A percentile compares a stretch with the other conserved stretches of the same genome.
Evolutionary conservation across 1,139 yeast species (phyloP).

Genomic region (Pichia sp.): DNA sequence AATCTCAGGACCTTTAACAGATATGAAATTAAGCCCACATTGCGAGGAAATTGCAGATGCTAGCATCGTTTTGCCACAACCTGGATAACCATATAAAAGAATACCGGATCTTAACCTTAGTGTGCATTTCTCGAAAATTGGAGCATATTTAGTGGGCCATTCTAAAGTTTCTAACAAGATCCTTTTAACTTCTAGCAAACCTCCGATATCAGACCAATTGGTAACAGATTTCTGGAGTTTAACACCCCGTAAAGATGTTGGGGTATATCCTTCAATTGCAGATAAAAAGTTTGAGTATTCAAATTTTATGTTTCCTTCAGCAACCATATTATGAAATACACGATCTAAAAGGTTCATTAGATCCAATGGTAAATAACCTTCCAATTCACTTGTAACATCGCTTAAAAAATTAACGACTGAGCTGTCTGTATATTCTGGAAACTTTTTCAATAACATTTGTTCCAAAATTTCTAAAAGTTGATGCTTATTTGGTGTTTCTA

Average conservation of each 20-base stretch:
- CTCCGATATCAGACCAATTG: constrained; percentile 88
- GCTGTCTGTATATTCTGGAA: constrained; percentile 27
- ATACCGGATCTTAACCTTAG: constrained; percentile 84
- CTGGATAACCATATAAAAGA: constrained; percentile 90
- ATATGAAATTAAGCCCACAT: constrained; percentile 89
- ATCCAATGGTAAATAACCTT: constrained; percentile 86
- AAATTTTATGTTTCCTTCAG: constrained; percentile 27
- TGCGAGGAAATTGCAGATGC: constrained; percentile 95
- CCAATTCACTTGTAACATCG: constrained; percentile 75
- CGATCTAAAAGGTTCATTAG: constrained; percentile 67
- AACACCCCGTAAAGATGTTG: constrained; percentile 81
- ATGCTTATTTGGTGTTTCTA: constrained; percentile 66
- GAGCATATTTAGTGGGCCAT: constrained; percentile 97
- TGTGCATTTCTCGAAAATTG: constrained; percentile 85
- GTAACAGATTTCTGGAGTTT: constrained; percentile 73
- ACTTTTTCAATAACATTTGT: constrained; percentile 35
- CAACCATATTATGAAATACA: constrained; percentile 60
- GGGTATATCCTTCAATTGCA: constrained; percentile 65
- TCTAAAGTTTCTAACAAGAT: constrained; percentile 81
- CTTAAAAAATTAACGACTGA: constrained; percentile 39
- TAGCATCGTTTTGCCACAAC: constrained; percentile 91
- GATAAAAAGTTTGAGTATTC: constrained; percentile 37
- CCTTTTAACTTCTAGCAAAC: constrained; percentile 68
- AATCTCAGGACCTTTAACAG: constrained; percentile 95
- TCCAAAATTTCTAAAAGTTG: constrained; percentile 49